These are phyloP conservation scores for Monilinia fructicola DNA, from an alignment of 2,329 filamentous ascomycete species.

Conservation along the genomic window DNA sequence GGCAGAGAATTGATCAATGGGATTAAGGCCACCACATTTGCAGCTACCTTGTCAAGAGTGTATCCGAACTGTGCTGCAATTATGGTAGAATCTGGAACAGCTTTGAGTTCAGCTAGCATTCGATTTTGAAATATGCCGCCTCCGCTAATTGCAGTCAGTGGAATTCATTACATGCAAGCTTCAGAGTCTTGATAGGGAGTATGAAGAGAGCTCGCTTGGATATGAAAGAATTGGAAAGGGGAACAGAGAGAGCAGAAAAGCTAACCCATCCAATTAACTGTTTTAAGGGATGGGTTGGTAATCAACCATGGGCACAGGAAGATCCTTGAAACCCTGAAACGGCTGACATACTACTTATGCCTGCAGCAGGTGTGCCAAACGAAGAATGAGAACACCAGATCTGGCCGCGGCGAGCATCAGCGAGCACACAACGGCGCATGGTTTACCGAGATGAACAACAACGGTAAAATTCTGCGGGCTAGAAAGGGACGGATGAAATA, in stretches of 20 bases:
- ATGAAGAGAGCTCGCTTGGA: neutral
- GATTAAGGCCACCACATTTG: neutral
- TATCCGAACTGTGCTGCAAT: neutral
- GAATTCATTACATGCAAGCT: neutral
- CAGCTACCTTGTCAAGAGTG: neutral
- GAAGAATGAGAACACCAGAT: neutral
- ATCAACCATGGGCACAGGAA: neutral
- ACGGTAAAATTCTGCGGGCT: neutral
- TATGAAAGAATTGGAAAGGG: neutral
- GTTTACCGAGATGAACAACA: too few species aligned
- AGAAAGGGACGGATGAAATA: neutral
- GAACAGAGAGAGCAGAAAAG: neutral
- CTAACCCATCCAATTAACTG: neutral
- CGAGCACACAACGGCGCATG: neutral
- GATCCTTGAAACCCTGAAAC: neutral
- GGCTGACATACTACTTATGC: neutral
- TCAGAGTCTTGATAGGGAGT: neutral
- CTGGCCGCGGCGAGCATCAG: too few species aligned
- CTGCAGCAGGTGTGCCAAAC: neutral
- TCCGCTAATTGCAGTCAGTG: constrained; percentile 3
- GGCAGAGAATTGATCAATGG: neutral
- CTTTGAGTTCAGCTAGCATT: neutral
- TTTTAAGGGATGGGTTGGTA: too few species aligned
- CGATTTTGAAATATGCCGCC: neutral
- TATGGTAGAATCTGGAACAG: neutral